Percentiles rank a stretch among this genome's conserved stretches.
These are phyloP conservation scores for Quercus dentata DNA, from an alignment of 306 rosid genomes.

Conservation along the genomic window DNA sequence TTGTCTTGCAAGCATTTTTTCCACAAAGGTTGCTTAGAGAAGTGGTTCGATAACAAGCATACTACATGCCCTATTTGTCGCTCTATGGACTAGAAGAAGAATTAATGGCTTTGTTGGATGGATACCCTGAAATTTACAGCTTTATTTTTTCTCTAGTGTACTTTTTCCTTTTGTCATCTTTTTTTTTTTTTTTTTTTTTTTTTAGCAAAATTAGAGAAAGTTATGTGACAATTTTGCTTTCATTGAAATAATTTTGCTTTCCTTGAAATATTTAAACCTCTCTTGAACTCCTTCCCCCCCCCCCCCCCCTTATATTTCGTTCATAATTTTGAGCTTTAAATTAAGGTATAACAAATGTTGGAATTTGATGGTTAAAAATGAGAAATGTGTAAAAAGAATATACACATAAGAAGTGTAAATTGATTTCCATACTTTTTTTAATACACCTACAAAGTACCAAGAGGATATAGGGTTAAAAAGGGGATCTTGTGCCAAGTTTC, in stretches of 20 bases:
- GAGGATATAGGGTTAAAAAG: neutral
- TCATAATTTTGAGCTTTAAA: too few species aligned
- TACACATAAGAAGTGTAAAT: too few species aligned
- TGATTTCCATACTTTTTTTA: neutral
- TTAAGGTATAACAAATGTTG: too few species aligned
- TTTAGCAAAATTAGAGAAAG: neutral
- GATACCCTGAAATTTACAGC: too few species aligned
- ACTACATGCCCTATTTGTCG: conserved; percentile 79
- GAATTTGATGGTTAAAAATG: too few species aligned
- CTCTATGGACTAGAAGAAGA: conserved; percentile 30
- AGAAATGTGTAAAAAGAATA: too few species aligned
- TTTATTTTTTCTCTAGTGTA: neutral
- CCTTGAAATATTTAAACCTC: too few species aligned
- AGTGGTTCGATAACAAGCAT: conserved; percentile 69
- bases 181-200: neutral
- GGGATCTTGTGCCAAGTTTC: too few species aligned
- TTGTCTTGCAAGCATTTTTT: conserved; percentile 82
- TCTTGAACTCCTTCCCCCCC: too few species aligned
- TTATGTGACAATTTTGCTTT: neutral
- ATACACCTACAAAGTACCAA: neutral
- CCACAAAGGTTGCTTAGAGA: conserved; percentile 67
- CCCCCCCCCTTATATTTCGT: too few species aligned
- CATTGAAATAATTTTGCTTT: too few species aligned
- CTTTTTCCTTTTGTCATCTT: neutral
- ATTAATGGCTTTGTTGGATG: neutral